Evolutionary conservation across 2,329 filamentous ascomycete genomes (phyloP).

Genomic region (Diatrype stigma): DNA sequence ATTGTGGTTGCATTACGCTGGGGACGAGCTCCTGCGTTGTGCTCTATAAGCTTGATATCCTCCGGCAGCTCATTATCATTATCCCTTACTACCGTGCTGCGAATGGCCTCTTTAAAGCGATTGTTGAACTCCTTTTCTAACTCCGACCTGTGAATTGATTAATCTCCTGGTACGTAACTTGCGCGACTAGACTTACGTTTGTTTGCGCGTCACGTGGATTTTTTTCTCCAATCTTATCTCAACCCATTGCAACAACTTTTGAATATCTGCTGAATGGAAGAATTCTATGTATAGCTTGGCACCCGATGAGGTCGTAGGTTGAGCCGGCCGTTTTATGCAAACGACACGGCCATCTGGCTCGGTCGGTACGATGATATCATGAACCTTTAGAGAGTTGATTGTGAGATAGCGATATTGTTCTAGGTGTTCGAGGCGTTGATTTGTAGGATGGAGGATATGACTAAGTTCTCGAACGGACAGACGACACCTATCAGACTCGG

Average conservation of each 20-base stretch:
- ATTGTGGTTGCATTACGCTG: background rate
- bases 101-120: constrained; percentile 6
- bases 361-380: background rate
- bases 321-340: constrained; percentile 2
- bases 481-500: constrained; percentile 10
- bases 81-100: constrained; percentile 6
- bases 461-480: constrained; percentile 18
- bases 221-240: background rate
- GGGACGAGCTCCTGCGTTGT: constrained; percentile 12
- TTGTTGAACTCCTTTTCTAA: constrained; percentile 7
- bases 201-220: constrained; percentile 1
- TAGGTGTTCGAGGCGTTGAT: constrained; percentile 13
- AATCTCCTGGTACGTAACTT: background rate
- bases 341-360: constrained; percentile 7
- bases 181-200: constrained; percentile 4
- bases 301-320: constrained; percentile 4
- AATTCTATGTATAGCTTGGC: constrained; percentile 23
- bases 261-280: constrained; percentile 6
- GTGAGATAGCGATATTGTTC: constrained; percentile 15
- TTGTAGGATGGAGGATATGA: constrained; percentile 18
- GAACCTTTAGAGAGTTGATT: constrained; percentile 16
- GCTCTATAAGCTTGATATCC: constrained; percentile 21
- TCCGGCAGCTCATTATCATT: constrained; percentile 9
- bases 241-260: constrained; percentile 20
- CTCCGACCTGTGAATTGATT: background rate